phyloP scores from a whole-genome alignment of 805 yeast species.

The Brettanomyces anomalus region DNA sequence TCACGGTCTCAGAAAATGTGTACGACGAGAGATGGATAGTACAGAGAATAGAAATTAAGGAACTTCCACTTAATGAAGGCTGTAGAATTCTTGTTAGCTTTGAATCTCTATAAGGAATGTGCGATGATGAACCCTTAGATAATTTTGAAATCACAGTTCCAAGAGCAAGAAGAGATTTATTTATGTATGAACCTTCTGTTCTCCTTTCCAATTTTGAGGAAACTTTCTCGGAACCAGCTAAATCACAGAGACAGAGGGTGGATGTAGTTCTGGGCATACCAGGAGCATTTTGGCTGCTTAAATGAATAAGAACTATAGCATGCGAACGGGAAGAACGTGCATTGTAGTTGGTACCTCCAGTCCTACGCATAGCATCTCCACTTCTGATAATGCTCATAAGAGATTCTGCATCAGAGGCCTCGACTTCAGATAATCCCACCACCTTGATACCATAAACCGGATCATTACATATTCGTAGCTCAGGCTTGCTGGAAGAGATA shows the following conservation, averaged over 20 bases:
- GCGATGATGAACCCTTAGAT: constrained; percentile 31
- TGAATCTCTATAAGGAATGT: constrained; percentile 89
- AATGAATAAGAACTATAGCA: constrained; percentile 68
- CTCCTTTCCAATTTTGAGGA: constrained; percentile 69
- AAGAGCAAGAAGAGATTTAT: constrained; percentile 80
- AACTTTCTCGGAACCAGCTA: constrained; percentile 95
- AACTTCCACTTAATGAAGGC: constrained; percentile 84
- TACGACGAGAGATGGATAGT: constrained; percentile 64
- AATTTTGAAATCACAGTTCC: constrained; percentile 88
- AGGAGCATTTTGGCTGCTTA: constrained; percentile 28
- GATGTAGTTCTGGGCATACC: constrained; percentile 36
- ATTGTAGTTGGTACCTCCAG: constrained; percentile 86
- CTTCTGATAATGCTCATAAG: constrained; percentile 46
- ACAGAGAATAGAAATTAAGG: constrained; percentile 78
- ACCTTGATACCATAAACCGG: constrained; percentile 63
- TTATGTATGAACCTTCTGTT: constrained; percentile 89
- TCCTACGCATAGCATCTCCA: constrained; percentile 71
- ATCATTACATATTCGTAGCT: constrained; percentile 74
- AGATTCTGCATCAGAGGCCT: constrained; percentile 49
- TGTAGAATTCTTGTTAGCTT: constrained; percentile 84
- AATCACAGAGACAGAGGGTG: constrained; percentile 79
- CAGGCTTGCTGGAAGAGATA: constrained; percentile 24
- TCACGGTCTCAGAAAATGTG: constrained; percentile 68
- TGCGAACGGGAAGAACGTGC: constrained; percentile 85
- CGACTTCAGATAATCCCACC: constrained; percentile 59